Conservation (phyloP, 1,284 basidiomycete genomes). For the Malassezia caprae region DNA sequence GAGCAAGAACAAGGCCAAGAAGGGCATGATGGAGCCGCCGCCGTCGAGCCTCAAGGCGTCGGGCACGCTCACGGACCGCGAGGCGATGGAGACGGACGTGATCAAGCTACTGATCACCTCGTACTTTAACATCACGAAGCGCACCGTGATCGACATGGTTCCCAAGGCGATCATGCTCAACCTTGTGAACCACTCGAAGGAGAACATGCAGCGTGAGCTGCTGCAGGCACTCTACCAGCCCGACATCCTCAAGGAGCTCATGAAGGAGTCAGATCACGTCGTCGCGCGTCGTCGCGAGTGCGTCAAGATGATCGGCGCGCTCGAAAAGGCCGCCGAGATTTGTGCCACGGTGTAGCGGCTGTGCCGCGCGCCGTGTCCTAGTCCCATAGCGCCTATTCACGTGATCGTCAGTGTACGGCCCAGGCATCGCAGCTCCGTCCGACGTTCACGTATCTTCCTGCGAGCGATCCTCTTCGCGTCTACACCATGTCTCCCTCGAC, state of each 20-base stretch:
- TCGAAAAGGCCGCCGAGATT: slow-evolving; percentile 45
- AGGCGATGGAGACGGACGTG: slow-evolving; percentile 96
- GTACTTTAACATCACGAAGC: slow-evolving; percentile 60
- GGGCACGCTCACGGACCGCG: slow-evolving; percentile 81
- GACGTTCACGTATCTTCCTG: background rate
- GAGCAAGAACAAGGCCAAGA: slow-evolving; percentile 57
- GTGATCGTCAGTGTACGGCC: background rate
- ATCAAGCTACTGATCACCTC: slow-evolving; percentile 61
- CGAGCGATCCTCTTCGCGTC: background rate
- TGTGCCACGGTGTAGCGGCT: slow-evolving; percentile 38
- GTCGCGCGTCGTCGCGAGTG: slow-evolving; percentile 44
- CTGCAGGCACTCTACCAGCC: slow-evolving; percentile 51
- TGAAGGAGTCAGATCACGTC: slow-evolving; percentile 47
- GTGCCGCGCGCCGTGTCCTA: background rate
- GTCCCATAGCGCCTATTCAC: background rate
- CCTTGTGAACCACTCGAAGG: slow-evolving; percentile 82
- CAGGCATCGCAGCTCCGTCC: background rate
- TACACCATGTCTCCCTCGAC: slow-evolving; percentile 13
- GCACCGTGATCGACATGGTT: slow-evolving; percentile 99
- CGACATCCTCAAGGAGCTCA: slow-evolving; percentile 43
- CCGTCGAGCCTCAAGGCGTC: slow-evolving; percentile 85
- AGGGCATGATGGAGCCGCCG: slow-evolving; percentile 73
- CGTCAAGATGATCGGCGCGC: slow-evolving; percentile 46
- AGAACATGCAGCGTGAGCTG: slow-evolving; percentile 78
- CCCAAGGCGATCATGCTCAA: slow-evolving; percentile 85